Conservation (phyloP, 768 basidiomycete species). For the Lactifluus pinguis region DNA sequence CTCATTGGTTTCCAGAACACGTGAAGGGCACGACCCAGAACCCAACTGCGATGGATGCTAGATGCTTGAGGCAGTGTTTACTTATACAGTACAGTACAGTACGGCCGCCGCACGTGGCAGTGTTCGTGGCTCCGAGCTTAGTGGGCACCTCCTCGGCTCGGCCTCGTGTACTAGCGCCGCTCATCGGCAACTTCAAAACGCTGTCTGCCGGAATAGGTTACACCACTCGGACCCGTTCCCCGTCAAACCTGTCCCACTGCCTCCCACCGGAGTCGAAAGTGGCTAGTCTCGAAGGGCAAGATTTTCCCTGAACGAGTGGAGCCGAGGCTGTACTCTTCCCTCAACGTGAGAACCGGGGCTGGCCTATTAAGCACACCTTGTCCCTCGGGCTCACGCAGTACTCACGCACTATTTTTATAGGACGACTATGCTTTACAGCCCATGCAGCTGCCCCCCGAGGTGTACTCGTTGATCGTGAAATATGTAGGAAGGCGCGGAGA, state of each 20-base stretch:
- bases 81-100: neutral
- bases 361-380: neutral
- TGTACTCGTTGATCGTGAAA: conserved; percentile 47
- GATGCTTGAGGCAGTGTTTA: neutral
- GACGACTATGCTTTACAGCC: conserved; percentile 4
- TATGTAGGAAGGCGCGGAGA: conserved; percentile 43
- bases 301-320: neutral
- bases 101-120: neutral
- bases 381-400: neutral
- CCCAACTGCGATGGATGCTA: neutral
- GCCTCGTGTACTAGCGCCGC: conserved; percentile 1
- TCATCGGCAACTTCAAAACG: neutral
- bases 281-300: neutral
- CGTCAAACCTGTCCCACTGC: neutral
- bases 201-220: neutral
- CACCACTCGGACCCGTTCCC: neutral
- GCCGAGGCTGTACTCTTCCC: neutral
- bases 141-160: neutral
- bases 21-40: neutral
- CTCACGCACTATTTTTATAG: neutral
- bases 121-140: no score
- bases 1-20: neutral
- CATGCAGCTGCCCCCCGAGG: conserved; percentile 55
- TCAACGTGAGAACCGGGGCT: neutral
- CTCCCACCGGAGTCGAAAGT: neutral